Evolutionary conservation across 768 basidiomycete genomes (phyloP), one percentile per base, ranked within the genome.

Genomic region (Leccinum disarticulatum): DNA sequence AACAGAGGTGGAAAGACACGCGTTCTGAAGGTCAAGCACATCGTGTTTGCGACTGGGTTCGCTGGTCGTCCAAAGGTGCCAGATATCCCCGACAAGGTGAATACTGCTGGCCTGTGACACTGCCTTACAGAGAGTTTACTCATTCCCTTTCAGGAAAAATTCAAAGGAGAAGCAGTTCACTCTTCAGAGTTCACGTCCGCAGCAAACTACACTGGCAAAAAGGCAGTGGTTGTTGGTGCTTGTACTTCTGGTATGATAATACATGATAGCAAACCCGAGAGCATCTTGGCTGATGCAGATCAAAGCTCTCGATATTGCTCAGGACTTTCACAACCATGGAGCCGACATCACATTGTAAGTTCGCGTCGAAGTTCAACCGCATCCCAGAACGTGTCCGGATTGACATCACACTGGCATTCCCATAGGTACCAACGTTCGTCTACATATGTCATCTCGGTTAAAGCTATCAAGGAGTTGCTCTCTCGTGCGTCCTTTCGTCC

Each of bases 181-280:
- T 85, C 87, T 0, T 75, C 76, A 1, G 61, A 77, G 19, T 83
- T 83, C 69, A 80, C 77, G 22, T 74, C 75, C 6, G 83, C 83
- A 0, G 61, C 71, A 2, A 81, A 80, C 33, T 80, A 82, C 63
- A 59, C 72, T 6, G 86, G 86, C 7, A 88, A 88, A 76, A 87
- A 83, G 64, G 86, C 82, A 6, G 76, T 88, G 1, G 77, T 90
- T n/a, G 76, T 90, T 3, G 87, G 88, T 14, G 81, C 87, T n/a
- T 83, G 84, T 47, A 87, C 82, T 54, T 86, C 87, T 19, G 81
- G 81, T 81, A 65, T n/a, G 2, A 15, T 55, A 22, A 4, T 13
- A 33, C 30, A 17, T 55, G 27, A 5, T 11, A 31, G 25, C 35
- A 36, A 33, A 14, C 4, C 19, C 10, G 6, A 46, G 9, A 17